phyloP scores from a whole-genome alignment of 371 early-diverging fungal species.

The Ordospora colligata region DNA sequence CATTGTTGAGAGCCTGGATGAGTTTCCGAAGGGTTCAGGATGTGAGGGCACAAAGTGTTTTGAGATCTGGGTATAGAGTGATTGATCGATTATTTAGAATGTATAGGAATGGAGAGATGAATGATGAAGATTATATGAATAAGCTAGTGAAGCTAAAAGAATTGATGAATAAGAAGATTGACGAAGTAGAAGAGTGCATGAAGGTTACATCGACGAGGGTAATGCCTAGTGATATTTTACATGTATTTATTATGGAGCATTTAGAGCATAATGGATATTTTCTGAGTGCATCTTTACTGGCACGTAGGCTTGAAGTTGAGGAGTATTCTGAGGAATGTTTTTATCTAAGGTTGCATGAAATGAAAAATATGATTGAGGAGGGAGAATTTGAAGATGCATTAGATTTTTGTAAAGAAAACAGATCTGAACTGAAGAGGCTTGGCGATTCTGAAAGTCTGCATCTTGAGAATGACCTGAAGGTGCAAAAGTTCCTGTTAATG shows the following conservation, averaged over 20 bases:
- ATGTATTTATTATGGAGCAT: slow-evolving; percentile 14
- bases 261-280: slow-evolving; percentile 16
- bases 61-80: background rate
- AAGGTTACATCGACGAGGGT: background rate
- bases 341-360: background rate
- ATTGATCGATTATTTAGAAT: slow-evolving; percentile 22
- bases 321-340: background rate
- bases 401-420: background rate
- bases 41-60: slow-evolving; percentile 1
- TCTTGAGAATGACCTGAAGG: slow-evolving; percentile 6
- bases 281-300: background rate
- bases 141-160: slow-evolving; percentile 20
- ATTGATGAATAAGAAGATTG: background rate
- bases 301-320: background rate
- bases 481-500: slow-evolving; percentile 2
- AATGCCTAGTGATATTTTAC: background rate
- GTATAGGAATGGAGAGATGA: slow-evolving; percentile 6
- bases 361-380: background rate
- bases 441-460: background rate
- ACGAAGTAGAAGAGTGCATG: background rate
- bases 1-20: slow-evolving; percentile 2
- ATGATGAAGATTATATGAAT: background rate
- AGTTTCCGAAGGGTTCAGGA: slow-evolving; percentile 9
- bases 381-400: background rate
- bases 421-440: background rate